Percentiles rank a stretch among this genome's conserved stretches.
Evolutionary conservation across 495 filamentous ascomycete species (phyloP).

Genomic region (Tuber magnatum): DNA sequence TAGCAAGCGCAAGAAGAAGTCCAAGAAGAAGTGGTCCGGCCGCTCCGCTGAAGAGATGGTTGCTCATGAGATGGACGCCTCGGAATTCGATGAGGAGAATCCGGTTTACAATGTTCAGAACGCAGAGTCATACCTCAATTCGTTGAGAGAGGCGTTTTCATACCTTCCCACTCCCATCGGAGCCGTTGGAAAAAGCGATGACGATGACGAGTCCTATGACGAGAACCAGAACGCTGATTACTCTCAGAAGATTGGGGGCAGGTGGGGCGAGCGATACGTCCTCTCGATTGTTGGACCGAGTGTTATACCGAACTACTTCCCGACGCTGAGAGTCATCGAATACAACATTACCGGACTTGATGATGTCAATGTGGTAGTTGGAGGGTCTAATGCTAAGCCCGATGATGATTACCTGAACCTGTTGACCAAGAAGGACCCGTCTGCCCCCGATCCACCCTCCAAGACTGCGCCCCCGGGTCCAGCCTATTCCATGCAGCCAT

Average conservation of each 20-base stretch:
- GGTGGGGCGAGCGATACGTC: conserved; percentile 77
- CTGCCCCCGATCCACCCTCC: conserved; percentile 66
- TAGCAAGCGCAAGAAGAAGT: conserved; percentile 44
- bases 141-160: conserved; percentile 70
- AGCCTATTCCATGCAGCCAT: conserved; percentile 78
- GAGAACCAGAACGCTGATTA: conserved; percentile 43
- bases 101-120: conserved; percentile 52
- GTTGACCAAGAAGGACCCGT: conserved; percentile 49
- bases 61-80: conserved; percentile 19
- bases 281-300: conserved; percentile 72
- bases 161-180: conserved; percentile 57
- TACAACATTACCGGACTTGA: conserved; percentile 81
- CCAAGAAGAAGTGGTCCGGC: conserved; percentile 22
- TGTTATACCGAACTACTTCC: conserved; percentile 88
- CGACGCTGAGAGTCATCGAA: conserved; percentile 74
- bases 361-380: neutral
- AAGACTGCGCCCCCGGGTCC: conserved; percentile 72
- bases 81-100: conserved; percentile 48
- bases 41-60: conserved; percentile 26
- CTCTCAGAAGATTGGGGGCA: conserved; percentile 63
- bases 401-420: conserved; percentile 22
- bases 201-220: conserved; percentile 41
- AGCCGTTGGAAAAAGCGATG: conserved; percentile 17
- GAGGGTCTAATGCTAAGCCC: conserved; percentile 1
- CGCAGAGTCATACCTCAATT: conserved; percentile 68